These are phyloP conservation scores for Talaromyces proteolyticus DNA, from an alignment of 495 filamentous ascomycete genomes.

Conservation along the genomic window DNA sequence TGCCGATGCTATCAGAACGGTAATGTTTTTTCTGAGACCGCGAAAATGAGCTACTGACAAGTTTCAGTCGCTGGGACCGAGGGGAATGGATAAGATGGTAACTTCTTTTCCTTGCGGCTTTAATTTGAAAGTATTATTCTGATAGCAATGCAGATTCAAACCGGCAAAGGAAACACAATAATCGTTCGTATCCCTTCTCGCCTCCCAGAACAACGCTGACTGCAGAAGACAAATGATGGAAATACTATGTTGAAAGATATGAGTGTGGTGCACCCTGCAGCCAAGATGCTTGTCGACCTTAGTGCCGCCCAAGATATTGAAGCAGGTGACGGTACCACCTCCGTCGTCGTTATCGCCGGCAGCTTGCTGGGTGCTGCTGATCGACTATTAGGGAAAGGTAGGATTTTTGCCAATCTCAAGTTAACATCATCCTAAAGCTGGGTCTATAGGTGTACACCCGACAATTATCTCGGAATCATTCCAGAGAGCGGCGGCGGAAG, in stretches of 20 bases:
- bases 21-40: constrained; percentile 18
- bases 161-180: constrained; percentile 90
- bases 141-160: constrained; percentile 62
- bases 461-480: constrained; percentile 97
- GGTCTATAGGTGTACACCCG: constrained; percentile 69
- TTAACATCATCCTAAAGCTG: background rate
- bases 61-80: constrained; percentile 60
- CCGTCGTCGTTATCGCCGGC: constrained; percentile 94
- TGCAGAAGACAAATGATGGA: constrained; percentile 80
- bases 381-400: constrained; percentile 76
- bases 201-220: constrained; percentile 17
- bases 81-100: constrained; percentile 96
- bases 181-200: constrained; percentile 50
- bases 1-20: constrained; percentile 90
- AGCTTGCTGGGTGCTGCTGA: constrained; percentile 92
- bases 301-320: constrained; percentile 97
- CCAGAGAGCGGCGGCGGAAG: constrained; percentile 83
- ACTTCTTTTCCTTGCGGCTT: too few species aligned
- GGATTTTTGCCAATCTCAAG: background rate
- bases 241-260: constrained; percentile 98
- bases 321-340: constrained; percentile 96
- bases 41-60: constrained; percentile 37
- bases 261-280: constrained; percentile 97
- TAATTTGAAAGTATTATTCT: constrained; percentile 10
- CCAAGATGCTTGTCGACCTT: constrained; percentile 97